Conservation (phyloP, 2,329 filamentous ascomycete genomes). For the Ophiognomonia clavigignenti-juglandacearum region DNA sequence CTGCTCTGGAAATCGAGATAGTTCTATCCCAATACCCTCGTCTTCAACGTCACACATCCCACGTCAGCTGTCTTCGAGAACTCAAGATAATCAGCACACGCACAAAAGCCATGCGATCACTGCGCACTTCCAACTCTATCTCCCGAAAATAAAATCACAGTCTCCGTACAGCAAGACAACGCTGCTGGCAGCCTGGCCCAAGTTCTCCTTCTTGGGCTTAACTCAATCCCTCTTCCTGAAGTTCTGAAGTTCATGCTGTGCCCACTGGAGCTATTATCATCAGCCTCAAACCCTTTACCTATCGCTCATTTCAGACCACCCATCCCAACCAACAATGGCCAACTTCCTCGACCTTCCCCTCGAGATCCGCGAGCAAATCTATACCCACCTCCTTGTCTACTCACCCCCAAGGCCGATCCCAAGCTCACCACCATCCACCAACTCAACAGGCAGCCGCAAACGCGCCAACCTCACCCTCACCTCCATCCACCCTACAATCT, state of each 20-base stretch:
- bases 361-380: conserved; percentile 43
- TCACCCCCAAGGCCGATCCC: conserved; percentile 11
- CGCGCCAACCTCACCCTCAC: not conserved
- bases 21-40: too few species aligned
- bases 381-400: conserved; percentile 34
- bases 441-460: not conserved
- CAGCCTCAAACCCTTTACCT: not conserved
- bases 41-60: too few species aligned
- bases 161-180: too few species aligned
- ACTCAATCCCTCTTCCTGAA: not conserved
- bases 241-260: not conserved
- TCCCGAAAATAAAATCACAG: too few species aligned
- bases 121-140: too few species aligned
- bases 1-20: too few species aligned
- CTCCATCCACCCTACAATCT: not conserved
- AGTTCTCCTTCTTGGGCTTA: too few species aligned
- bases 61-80: too few species aligned
- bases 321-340: not conserved
- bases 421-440: not conserved
- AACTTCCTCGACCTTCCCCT: conserved; percentile 36
- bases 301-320: not conserved
- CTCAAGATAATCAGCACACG: too few species aligned
- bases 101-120: too few species aligned
- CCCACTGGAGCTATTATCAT: not conserved
- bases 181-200: too few species aligned